Evolutionary conservation across 805 yeast genomes (phyloP).

Genomic region (Candida mattraensis): DNA sequence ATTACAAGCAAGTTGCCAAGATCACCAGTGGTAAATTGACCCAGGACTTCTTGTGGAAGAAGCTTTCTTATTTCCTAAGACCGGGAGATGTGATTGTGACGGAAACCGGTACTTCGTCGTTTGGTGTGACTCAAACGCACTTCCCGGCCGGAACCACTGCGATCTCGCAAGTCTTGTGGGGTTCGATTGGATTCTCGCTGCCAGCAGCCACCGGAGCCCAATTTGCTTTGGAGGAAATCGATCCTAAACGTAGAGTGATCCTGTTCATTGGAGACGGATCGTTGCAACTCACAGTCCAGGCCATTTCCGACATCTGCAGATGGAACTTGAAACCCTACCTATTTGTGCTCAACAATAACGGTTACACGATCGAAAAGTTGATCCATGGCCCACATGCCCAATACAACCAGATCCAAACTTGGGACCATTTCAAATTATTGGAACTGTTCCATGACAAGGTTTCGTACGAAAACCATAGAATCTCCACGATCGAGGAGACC

Average conservation of each 20-base stretch:
- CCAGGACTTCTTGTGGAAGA: constrained; percentile 71
- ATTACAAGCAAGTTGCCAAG: constrained; percentile 43
- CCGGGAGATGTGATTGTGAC: constrained; percentile 67
- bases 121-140: constrained; percentile 65
- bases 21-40: constrained; percentile 47
- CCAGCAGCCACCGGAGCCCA: constrained; percentile 71
- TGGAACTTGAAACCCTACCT: constrained; percentile 68
- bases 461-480: constrained; percentile 53
- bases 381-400: constrained; percentile 67
- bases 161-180: constrained; percentile 75
- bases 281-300: constrained; percentile 71
- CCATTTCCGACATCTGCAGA: constrained; percentile 66
- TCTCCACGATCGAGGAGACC: constrained; percentile 58
- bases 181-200: constrained; percentile 70
- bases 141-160: constrained; percentile 64
- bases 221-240: constrained; percentile 64
- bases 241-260: constrained; percentile 60
- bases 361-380: constrained; percentile 74
- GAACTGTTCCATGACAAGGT: constrained; percentile 58
- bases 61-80: constrained; percentile 58
- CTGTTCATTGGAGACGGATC: constrained; percentile 78
- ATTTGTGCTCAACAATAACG: constrained; percentile 68
- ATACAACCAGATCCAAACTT: constrained; percentile 66
- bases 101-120: constrained; percentile 76
- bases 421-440: constrained; percentile 62